Base-by-base conservation (phyloP, 192 early-diverging fungal species). In the Dissophora ornata region DNA sequence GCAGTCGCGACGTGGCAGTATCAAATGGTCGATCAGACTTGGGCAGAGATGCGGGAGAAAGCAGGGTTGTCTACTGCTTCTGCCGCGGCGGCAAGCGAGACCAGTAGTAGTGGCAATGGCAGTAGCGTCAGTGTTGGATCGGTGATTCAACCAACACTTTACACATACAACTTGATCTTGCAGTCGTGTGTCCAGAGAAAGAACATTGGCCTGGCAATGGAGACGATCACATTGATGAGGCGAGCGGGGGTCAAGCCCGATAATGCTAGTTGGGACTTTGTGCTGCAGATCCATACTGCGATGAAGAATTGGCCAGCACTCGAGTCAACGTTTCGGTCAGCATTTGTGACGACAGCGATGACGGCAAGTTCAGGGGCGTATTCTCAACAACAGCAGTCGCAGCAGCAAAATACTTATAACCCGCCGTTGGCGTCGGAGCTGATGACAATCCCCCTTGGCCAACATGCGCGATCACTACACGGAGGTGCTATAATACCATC, bases 171-270 rank as follows among this genome's bases (percentile, higher is more conserved):
- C 34, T 24, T 77, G 40, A 46, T 77, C 21, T 22, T 77, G 26
- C 46, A 65, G 10, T 77, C 73, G 16, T 77, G 73, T 50, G 73
- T 77, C 2, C 46, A 58, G 1, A 50, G 73, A 10, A 67, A 77
- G 51, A 62, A 77, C 22, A 67, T 77, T 54, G 57, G 42, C 13
- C 36, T 67, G 21, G 73, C 73, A 13, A 42, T 62, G 64, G 64
- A 67, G 22, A 67, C 64, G 10, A 67, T 77, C 21, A 55, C 46
- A 0, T 11, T 29, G 33, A 77, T 77, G 73, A 49, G 58, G 25
- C 57, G 73, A 1, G 50, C 65, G 15, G 73, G 73, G n/a, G 42
- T 77, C 36, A 60, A 67, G 4, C 73, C 73, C n/a, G 73, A 77
- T 47, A 77, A 33, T 28, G 62, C 57, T 45, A 62, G 58, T 22